Evolutionary conservation across 2,329 filamentous ascomycete genomes (phyloP), one percentile per base, ranked within the genome.

Genomic region (Paraconiothyrium sp.): DNA sequence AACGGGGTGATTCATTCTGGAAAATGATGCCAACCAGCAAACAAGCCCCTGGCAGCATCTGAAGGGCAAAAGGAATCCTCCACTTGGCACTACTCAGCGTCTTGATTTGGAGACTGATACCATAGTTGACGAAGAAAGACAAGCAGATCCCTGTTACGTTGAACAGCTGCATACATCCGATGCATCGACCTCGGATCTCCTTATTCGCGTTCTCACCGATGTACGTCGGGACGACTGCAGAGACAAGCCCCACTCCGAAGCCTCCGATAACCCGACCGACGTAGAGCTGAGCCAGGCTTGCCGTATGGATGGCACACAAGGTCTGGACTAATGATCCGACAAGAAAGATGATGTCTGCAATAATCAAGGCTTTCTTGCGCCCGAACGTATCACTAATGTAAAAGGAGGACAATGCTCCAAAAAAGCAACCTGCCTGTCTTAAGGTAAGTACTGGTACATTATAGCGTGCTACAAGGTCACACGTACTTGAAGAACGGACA

Each of bases 81-180:
- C 84, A 86, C 71, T 86, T 84, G n/a, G 77, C 79, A 2, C 82
- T 79, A 41, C 79, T 78, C 4, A 78, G 72, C 11, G 71, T 60
- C n/a, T 74, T 77, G 56, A 85, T 80, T 52, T 81, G 78, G 30
- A 80, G 73, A 22, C 78, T 72, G 49, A 85, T 83, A 39, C 84
- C 83, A 63, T 84, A 86, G 70, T 85, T 84, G 57, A 85, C 79
- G 74, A 84, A 85, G 75, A 85, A 85, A 39, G 81, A 80, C 20
- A 85, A 72, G 54, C 82, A 84, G 24, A 84, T 84, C 13, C 80
- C 80, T 0, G 79, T 80, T 24, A 82, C 80, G 64, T 79, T 81
- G 69, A 79, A 78, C 5, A 79, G 69, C 67, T 79, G 77, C 71
- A 73, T 73, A 59, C 74, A 77, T 10, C 76, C 77, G 50, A 79